phyloP scores from a whole-genome alignment of 2,329 filamentous ascomycete species.

The Stromatinia cepivora region DNA sequence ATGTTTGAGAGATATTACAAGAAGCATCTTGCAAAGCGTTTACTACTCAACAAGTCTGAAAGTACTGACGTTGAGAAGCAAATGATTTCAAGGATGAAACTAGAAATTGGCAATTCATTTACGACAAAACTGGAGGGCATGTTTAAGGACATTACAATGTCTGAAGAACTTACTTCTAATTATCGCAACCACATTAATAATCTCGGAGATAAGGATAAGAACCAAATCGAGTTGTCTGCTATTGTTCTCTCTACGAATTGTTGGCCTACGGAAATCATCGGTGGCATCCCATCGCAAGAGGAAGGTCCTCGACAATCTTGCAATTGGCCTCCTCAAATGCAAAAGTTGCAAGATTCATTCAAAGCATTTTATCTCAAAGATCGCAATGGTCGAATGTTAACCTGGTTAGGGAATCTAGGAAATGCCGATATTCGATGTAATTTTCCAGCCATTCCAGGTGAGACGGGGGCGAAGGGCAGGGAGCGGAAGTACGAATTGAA shows the following conservation, averaged over 20 bases:
- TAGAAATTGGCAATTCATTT: conserved; percentile 92
- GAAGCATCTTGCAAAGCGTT: conserved; percentile 85
- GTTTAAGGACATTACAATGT: conserved; percentile 94
- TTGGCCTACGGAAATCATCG: conserved; percentile 91
- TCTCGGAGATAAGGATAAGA: conserved; percentile 54
- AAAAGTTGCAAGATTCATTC: conserved; percentile 77
- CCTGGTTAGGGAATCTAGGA: conserved; percentile 72
- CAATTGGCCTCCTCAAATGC: conserved; percentile 73
- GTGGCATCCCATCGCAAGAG: conserved; percentile 54
- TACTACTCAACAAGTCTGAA: conserved; percentile 86
- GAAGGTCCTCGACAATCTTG: conserved; percentile 53
- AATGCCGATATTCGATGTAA: conserved; percentile 82
- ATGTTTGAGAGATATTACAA: conserved; percentile 98
- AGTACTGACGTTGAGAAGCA: conserved; percentile 91
- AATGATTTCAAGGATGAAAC: conserved; percentile 96
- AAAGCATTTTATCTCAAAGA: conserved; percentile 85
- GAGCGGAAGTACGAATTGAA: conserved; percentile 85
- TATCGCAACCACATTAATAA: conserved; percentile 69
- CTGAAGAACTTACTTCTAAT: conserved; percentile 74
- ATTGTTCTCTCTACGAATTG: conserved; percentile 89
- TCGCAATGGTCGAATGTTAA: conserved; percentile 83
- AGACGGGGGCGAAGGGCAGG: conserved; percentile 57
- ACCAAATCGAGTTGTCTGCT: conserved; percentile 75
- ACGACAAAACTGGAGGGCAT: conserved; percentile 92
- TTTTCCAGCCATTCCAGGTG: conserved; percentile 71